These are phyloP conservation scores for Babesia microti DNA, from an alignment of 169 alveolate genomes.

Conservation along the genomic window DNA sequence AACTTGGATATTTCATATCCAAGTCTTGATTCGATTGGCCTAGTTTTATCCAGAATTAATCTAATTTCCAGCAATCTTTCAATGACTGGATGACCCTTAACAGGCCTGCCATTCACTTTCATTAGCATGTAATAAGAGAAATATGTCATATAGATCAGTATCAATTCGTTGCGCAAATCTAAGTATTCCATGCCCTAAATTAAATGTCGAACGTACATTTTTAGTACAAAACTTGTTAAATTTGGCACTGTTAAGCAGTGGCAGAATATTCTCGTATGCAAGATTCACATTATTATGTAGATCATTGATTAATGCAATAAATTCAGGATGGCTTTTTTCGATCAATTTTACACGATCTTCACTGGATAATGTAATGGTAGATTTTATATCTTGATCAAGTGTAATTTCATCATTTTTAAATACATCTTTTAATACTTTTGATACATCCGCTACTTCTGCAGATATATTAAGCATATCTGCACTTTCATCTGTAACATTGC, in stretches of 20 bases:
- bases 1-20: conserved; percentile 46
- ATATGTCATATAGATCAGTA: conserved; percentile 50
- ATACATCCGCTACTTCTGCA: too few relatives aligned
- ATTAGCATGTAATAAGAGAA: conserved; percentile 51
- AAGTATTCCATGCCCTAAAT: conserved; percentile 49
- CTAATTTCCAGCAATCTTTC: conserved; percentile 50
- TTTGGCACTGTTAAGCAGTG: conserved; percentile 27
- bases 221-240: conserved; percentile 33
- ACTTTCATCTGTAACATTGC: too few relatives aligned
- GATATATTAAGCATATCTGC: too few relatives aligned
- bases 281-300: conserved; percentile 17
- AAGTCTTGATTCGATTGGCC: conserved; percentile 51
- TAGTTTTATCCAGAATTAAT: conserved; percentile 50
- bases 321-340: conserved; percentile 41
- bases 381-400: too few relatives aligned
- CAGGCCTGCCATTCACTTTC: conserved; percentile 50
- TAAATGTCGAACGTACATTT: conserved; percentile 18
- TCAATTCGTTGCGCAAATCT: conserved; percentile 51
- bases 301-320: conserved; percentile 35
- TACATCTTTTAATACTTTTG: too few relatives aligned
- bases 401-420: too few relatives aligned
- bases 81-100: conserved; percentile 54
- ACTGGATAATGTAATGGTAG: too few relatives aligned
- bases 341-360: conserved; percentile 12
- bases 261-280: conserved; percentile 32